Conservation (phyloP, 1,139 yeast species). For the Yamadazyma atmosphaerica region DNA sequence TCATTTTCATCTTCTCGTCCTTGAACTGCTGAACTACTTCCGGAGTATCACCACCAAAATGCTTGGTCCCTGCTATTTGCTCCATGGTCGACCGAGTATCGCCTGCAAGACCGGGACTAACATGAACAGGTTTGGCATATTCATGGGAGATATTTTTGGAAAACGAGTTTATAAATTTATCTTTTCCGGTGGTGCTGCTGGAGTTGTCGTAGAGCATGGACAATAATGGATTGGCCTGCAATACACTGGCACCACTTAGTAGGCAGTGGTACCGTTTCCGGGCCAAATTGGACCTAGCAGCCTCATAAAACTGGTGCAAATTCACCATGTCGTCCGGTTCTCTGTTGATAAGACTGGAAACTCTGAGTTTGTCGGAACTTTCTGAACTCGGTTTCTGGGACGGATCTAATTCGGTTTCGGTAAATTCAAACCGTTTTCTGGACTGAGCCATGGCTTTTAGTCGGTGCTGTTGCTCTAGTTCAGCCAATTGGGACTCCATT, state of each 20-base stretch:
- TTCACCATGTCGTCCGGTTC: not conserved
- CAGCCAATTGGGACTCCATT: conserved; percentile 5
- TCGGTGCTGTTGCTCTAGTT: conserved; percentile 5
- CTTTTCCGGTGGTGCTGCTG: conserved; percentile 7
- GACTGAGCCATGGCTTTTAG: no score
- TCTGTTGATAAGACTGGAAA: not conserved
- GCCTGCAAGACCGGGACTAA: no score
- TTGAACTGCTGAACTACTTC: not conserved
- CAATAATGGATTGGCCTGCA: conserved; percentile 26
- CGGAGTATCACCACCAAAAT: not conserved
- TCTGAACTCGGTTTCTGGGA: not conserved
- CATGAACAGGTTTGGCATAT: no score
- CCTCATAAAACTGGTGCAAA: conserved; percentile 1
- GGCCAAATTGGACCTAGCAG: conserved; percentile 5
- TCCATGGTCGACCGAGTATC: no score
- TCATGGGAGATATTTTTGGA: not conserved
- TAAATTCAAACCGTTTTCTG: not conserved
- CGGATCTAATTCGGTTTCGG: not conserved
- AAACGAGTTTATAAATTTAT: conserved; percentile 7
- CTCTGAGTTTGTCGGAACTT: no score
- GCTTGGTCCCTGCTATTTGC: not conserved
- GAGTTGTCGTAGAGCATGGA: conserved; percentile 10
- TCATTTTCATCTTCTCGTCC: conserved; percentile 7
- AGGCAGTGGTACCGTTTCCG: conserved; percentile 32
- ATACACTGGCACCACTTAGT: conserved; percentile 33